Evolutionary conservation across 345 rosid genomes (phyloP), one percentile per base, ranked within the genome.

Genomic region (Gossypium australe): DNA sequence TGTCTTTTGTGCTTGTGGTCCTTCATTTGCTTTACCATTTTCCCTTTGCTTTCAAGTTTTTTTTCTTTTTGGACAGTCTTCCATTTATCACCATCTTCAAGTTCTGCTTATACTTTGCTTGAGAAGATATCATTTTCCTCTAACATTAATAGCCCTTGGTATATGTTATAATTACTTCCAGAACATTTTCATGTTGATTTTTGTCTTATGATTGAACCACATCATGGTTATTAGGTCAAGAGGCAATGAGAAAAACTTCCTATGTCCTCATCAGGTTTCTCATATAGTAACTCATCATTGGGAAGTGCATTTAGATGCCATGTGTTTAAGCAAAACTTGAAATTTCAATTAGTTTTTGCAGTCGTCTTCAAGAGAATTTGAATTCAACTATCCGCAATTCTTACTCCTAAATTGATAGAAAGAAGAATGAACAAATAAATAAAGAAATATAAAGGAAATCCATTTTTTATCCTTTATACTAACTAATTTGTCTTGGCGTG

Each of bases 1-100:
- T 67, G 57, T 24, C 60, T 52, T 24, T 48, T 48, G 57, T 67
- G 57, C 41, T 67, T 67, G 71, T 67, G 71, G 71, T 47, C 71
- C 71, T 67, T 22, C 71, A 67, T 67, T 20, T 41, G 63, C 34
- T 4, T n/a, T 13, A 3, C 9, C 2, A 14, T 14, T 17, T 59
- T 24, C 38, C 63, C 34, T 24, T 24, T 22, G 18, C 41, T 67
- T 47, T 60, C 20, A 20, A 20, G 20, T 20, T 20, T 20, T 20
- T 20, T 20, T 20, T 20, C 20, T 20, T 20, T 61, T 29, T 24
- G 2, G 60, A 7, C 53, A 47, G 56, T 47, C 18, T 13, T 47
- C 55, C 27, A 66, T 44, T 66, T 3, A 24, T 24, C 63, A 10
- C 27, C 27, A 20, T 20, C 25, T 18, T 56, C 60, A 56, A 18